Percentiles rank a stretch among this genome's conserved stretches.
These are phyloP conservation scores for Fusarium nematophilum DNA, from an alignment of 2,329 filamentous ascomycete species.

Conservation along the genomic window DNA sequence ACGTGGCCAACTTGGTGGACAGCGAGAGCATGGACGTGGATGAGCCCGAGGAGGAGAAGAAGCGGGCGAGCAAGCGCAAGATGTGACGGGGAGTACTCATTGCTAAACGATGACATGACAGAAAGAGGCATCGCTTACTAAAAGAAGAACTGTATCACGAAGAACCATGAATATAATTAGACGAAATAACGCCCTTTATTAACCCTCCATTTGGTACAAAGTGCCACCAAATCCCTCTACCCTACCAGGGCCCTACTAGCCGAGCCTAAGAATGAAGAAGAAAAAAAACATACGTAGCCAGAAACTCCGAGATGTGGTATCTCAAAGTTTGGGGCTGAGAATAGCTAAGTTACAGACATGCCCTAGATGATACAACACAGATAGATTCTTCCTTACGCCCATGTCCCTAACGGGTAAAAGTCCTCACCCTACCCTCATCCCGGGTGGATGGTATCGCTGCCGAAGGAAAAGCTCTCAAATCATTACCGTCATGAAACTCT, in stretches of 20 bases:
- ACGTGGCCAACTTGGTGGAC: constrained; percentile 55
- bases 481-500: constrained; percentile 46
- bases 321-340: constrained; percentile 26
- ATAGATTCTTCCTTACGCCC: constrained; percentile 40
- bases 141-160: constrained; percentile 42
- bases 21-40: constrained; percentile 69
- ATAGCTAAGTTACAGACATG: constrained; percentile 42
- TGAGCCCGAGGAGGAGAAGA: constrained; percentile 62
- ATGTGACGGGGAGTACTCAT: constrained; percentile 48
- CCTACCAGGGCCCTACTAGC: constrained; percentile 15
- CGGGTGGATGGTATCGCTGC: constrained; percentile 30
- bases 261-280: constrained; percentile 20
- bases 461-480: constrained; percentile 39
- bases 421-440: constrained; percentile 22
- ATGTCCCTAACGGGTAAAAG: constrained; percentile 32
- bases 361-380: constrained; percentile 41
- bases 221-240: constrained; percentile 20
- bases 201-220: constrained; percentile 33
- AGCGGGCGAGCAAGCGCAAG: constrained; percentile 65
- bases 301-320: constrained; percentile 32
- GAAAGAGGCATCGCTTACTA: constrained; percentile 3
- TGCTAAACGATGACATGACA: background rate
- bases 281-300: constrained; percentile 33
- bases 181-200: constrained; percentile 40
- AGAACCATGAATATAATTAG: constrained; percentile 43